These are phyloP conservation scores for Penicillium verrucosum DNA, from an alignment of 2,329 filamentous ascomycete species.

Conservation along the genomic window DNA sequence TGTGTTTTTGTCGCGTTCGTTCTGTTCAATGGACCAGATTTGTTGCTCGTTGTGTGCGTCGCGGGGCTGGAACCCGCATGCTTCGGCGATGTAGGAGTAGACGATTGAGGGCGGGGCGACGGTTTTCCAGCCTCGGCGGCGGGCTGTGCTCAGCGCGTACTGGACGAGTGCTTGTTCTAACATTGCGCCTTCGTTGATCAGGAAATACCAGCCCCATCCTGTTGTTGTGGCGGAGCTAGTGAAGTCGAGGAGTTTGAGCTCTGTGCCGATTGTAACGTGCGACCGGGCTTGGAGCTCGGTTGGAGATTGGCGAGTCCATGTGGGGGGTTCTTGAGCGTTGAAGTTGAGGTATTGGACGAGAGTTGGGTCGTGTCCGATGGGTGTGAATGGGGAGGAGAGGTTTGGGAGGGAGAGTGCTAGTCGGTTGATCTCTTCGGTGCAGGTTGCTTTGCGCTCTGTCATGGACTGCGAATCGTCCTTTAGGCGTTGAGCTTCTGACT, in stretches of 20 bases:
- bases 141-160: constrained; percentile 74
- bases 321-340: constrained; percentile 49
- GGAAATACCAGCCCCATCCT: constrained; percentile 98
- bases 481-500: constrained; percentile 38
- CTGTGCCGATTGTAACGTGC: constrained; percentile 80
- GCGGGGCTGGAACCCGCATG: constrained; percentile 91
- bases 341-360: constrained; percentile 78
- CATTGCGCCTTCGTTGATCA: constrained; percentile 84
- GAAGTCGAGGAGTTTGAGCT: constrained; percentile 91
- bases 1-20: constrained; percentile 55
- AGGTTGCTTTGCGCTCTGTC: constrained; percentile 31
- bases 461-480: constrained; percentile 37
- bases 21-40: constrained; percentile 75
- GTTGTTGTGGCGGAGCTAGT: constrained; percentile 73
- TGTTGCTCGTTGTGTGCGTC: constrained; percentile 90
- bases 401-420: constrained; percentile 82
- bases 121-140: constrained; percentile 70
- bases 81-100: constrained; percentile 83
- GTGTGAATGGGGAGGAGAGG: constrained; percentile 73
- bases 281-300: constrained; percentile 49
- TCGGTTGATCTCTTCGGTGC: constrained; percentile 62
- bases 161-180: constrained; percentile 92
- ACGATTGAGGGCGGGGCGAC: constrained; percentile 86
- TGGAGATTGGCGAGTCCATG: constrained; percentile 27
- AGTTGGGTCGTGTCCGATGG: constrained; percentile 62